Conservation (phyloP, 495 filamentous ascomycete genomes). For the Lepraria neglecta region DNA sequence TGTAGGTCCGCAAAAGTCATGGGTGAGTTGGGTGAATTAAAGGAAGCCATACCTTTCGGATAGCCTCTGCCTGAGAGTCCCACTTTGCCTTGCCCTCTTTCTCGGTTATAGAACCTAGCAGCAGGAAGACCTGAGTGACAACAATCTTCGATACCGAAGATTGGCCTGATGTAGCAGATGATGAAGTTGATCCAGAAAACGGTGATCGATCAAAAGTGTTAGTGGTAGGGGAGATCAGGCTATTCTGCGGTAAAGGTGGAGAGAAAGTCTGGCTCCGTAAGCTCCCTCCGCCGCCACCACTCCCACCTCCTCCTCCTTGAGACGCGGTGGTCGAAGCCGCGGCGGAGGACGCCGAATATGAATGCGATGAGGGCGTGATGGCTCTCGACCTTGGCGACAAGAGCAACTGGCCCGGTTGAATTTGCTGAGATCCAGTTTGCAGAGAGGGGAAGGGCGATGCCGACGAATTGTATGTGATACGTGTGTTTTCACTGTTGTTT, state of each 20-base stretch:
- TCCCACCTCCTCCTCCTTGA: constrained; percentile 48
- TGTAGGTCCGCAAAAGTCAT: background rate
- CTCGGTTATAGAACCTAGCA: constrained; percentile 89
- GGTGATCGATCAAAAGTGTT: constrained; percentile 46
- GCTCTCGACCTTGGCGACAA: constrained; percentile 54
- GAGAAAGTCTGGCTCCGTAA: constrained; percentile 56
- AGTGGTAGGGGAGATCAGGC: constrained; percentile 54
- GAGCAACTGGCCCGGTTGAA: constrained; percentile 46
- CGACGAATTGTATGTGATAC: constrained; percentile 43
- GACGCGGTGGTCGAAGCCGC: constrained; percentile 46
- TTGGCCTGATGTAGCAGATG: constrained; percentile 37
- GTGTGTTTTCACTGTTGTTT: constrained; percentile 42
- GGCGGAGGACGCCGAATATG: constrained; percentile 57
- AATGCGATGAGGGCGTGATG: constrained; percentile 54
- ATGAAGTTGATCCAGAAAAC: constrained; percentile 33
- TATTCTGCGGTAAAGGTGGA: constrained; percentile 56
- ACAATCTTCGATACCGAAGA: constrained; percentile 71
- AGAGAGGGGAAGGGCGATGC: constrained; percentile 49
- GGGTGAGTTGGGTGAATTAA: background rate
- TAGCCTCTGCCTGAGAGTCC: constrained; percentile 84
- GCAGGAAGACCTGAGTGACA: constrained; percentile 87
- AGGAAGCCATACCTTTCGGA: constrained; percentile 65
- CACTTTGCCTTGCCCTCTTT: constrained; percentile 86
- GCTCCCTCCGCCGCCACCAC: constrained; percentile 53
- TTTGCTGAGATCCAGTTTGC: constrained; percentile 56